Conservation (phyloP, 495 filamentous ascomycete species). For the Schizothecium vesticola region DNA sequence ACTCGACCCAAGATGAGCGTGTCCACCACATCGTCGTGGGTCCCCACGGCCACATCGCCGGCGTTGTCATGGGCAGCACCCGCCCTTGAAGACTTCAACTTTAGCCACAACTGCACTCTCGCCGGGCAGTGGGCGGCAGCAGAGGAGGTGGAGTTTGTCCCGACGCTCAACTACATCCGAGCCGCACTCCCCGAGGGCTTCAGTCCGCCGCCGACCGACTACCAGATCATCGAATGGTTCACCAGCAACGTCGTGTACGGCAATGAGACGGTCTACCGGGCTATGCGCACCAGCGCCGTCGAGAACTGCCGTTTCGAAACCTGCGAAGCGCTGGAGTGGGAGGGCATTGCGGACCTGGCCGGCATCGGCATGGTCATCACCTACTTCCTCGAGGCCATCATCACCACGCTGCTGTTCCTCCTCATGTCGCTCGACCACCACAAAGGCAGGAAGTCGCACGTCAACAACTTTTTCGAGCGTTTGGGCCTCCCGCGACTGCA, state of each 20-base stretch:
- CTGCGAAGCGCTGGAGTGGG: constrained; percentile 2
- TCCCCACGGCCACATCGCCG: neutral
- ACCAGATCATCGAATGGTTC: constrained; percentile 7
- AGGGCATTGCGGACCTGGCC: constrained; percentile 6
- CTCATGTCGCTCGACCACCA: neutral
- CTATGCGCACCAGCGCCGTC: neutral
- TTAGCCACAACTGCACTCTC: neutral
- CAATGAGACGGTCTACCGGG: neutral
- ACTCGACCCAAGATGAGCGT: neutral
- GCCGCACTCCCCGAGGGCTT: neutral
- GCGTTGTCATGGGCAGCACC: neutral
- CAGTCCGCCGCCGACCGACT: neutral
- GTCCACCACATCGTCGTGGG: neutral
- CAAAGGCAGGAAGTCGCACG: neutral
- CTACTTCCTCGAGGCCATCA: constrained; percentile 4
- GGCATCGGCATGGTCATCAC: constrained; percentile 8
- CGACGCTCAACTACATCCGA: neutral
- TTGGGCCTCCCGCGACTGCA: neutral
- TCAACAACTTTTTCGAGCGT: neutral
- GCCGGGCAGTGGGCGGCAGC: neutral
- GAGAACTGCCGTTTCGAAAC: neutral
- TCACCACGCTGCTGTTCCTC: neutral
- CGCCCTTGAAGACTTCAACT: neutral
- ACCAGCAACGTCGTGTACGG: neutral
- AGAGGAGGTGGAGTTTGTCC: neutral